A percentile compares a stretch with the other conserved stretches of the same genome.
phyloP scores from a whole-genome alignment of 2,329 filamentous ascomycete species.

The Didymella pomorum region DNA sequence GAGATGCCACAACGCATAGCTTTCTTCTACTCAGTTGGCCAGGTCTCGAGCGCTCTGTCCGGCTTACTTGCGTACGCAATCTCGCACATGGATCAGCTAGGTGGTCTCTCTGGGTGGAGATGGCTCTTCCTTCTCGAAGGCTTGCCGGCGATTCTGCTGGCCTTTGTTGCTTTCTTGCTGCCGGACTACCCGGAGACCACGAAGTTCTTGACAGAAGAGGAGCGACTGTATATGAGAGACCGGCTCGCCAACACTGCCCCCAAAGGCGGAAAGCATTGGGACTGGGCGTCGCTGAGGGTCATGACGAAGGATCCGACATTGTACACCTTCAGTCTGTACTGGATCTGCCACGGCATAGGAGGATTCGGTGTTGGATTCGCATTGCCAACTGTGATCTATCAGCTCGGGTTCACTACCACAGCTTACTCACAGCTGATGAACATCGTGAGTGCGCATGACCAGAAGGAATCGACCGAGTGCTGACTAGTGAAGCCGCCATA shows the following conservation, averaged over 20 bases:
- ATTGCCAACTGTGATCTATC: constrained; percentile 32
- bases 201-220: constrained; percentile 27
- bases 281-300: constrained; percentile 25
- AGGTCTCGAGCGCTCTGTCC: constrained; percentile 27
- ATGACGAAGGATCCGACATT: constrained; percentile 28
- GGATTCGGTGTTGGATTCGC: constrained; percentile 29
- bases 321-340: constrained; percentile 31
- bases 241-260: constrained; percentile 23
- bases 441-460: constrained; percentile 28
- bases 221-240: constrained; percentile 22
- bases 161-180: constrained; percentile 23
- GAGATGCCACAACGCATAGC: constrained; percentile 34
- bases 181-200: constrained; percentile 30
- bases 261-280: constrained; percentile 27
- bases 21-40: constrained; percentile 60
- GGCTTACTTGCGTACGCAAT: constrained; percentile 61
- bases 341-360: constrained; percentile 34
- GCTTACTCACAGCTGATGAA: constrained; percentile 34
- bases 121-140: constrained; percentile 38
- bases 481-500: constrained; percentile 27
- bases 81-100: constrained; percentile 64
- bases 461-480: not conserved
- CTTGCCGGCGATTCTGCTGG: constrained; percentile 27
- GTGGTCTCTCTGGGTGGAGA: constrained; percentile 46
- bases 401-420: constrained; percentile 33